Percentiles rank a stretch among this genome's conserved stretches.
phyloP scores from a whole-genome alignment of 2,329 filamentous ascomycete species.

The Penicillium sp. region DNA sequence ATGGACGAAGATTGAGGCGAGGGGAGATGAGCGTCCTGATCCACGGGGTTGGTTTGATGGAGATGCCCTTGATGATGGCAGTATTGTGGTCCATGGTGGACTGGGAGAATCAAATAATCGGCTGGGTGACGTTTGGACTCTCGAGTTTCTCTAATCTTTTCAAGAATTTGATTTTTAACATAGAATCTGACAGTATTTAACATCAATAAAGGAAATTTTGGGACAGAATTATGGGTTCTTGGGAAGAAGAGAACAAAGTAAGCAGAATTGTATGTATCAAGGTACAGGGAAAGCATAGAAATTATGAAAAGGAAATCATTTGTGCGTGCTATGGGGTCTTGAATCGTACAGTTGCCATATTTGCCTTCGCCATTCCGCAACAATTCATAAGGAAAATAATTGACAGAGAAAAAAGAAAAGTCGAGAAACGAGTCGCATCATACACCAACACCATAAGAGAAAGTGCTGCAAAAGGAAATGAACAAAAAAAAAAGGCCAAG shows the following conservation, averaged over 20 bases:
- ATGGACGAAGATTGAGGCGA: constrained; percentile 37
- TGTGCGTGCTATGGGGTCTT: constrained; percentile 25
- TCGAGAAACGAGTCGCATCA: constrained; percentile 7
- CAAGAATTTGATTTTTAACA: no score
- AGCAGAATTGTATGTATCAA: constrained; percentile 18
- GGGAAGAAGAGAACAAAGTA: constrained; percentile 9
- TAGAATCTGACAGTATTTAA: not conserved
- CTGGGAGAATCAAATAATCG: constrained; percentile 55
- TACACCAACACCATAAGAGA: constrained; percentile 24
- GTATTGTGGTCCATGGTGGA: constrained; percentile 52
- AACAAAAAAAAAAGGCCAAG: constrained; percentile 6
- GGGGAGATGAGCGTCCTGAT: constrained; percentile 34
- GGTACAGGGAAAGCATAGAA: constrained; percentile 19
- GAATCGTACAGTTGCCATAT: constrained; percentile 25
- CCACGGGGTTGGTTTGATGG: constrained; percentile 57
- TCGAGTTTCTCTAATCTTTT: constrained; percentile 30
- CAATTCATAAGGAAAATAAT: constrained; percentile 7
- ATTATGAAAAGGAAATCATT: constrained; percentile 16
- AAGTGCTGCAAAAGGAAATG: constrained; percentile 1
- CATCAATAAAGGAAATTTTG: constrained; percentile 10
- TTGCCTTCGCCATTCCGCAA: constrained; percentile 9
- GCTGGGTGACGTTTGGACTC: constrained; percentile 52
- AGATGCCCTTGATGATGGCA: constrained; percentile 39
- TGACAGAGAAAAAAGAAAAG: constrained; percentile 11
- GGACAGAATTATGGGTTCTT: constrained; percentile 19